Percentiles rank a stretch among this genome's conserved stretches.
phyloP scores from a whole-genome alignment of 2,329 filamentous ascomycete species.

The Alternaria dauci region DNA sequence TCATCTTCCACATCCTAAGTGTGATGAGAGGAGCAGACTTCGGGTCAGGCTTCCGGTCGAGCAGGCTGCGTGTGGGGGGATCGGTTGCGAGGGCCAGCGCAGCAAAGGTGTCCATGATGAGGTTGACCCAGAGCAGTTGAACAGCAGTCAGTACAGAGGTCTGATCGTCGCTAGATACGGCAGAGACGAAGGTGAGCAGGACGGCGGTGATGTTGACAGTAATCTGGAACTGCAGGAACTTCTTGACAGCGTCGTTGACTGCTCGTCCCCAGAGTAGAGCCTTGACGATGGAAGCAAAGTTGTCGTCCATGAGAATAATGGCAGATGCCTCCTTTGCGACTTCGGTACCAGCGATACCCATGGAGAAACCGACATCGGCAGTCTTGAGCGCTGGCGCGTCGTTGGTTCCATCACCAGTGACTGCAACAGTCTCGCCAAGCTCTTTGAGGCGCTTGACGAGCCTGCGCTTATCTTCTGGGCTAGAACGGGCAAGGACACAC shows the following conservation, averaged over 20 bases:
- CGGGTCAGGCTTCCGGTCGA: constrained; percentile 80
- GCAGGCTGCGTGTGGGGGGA: constrained; percentile 81
- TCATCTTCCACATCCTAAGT: constrained; percentile 98
- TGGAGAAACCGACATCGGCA: constrained; percentile 84
- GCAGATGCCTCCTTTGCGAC: constrained; percentile 86
- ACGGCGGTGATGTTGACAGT: constrained; percentile 94
- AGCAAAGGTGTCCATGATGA: constrained; percentile 97
- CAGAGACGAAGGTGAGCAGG: constrained; percentile 84
- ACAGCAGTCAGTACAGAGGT: constrained; percentile 84
- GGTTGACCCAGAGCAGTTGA: constrained; percentile 93
- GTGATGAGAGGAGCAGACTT: constrained; percentile 82
- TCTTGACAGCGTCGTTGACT: constrained; percentile 55
- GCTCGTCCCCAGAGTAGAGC: constrained; percentile 77
- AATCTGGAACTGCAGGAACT: constrained; percentile 68
- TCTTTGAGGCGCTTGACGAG: constrained; percentile 71
- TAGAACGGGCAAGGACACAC: constrained; percentile 73
- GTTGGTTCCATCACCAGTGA: constrained; percentile 85
- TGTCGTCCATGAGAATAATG: constrained; percentile 88
- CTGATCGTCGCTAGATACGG: constrained; percentile 74
- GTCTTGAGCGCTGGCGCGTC: constrained; percentile 82
- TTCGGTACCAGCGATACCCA: constrained; percentile 84
- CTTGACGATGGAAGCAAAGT: constrained; percentile 86
- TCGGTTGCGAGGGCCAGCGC: constrained; percentile 89
- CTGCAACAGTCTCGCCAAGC: constrained; percentile 78
- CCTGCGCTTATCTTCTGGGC: constrained; percentile 73